phyloP scores from a whole-genome alignment of 495 filamentous ascomycete species.

The Trichoderma orchidacearum region DNA sequence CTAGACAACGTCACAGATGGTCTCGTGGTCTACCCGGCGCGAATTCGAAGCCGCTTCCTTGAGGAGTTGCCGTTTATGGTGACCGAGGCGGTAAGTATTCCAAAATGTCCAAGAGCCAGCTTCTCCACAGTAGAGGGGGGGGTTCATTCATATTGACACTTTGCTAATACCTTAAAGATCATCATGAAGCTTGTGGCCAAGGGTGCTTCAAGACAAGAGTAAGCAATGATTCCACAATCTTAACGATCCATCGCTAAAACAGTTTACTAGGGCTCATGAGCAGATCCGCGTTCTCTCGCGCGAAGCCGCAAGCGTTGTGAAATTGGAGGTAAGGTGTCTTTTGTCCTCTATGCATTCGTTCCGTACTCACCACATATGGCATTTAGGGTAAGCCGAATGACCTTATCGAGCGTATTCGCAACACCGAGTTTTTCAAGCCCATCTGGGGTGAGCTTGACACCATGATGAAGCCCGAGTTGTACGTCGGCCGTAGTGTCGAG shows the following conservation, averaged over 20 bases:
- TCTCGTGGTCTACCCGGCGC: constrained; percentile 73
- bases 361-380: neutral
- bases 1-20: constrained; percentile 76
- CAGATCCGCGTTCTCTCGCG: constrained; percentile 81
- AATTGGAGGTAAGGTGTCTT: constrained; percentile 30
- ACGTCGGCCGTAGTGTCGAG: constrained; percentile 42
- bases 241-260: neutral
- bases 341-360: neutral
- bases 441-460: constrained; percentile 61
- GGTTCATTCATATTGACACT: neutral
- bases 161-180: constrained; percentile 33
- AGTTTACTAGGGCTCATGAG: constrained; percentile 55
- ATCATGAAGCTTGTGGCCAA: constrained; percentile 75
- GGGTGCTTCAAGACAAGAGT: constrained; percentile 67
- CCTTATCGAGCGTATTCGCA: constrained; percentile 67
- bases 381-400: constrained; percentile 66
- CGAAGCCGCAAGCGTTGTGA: constrained; percentile 68
- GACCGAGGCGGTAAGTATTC: constrained; percentile 35
- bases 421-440: constrained; percentile 66
- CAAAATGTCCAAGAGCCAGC: neutral
- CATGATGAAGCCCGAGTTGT: constrained; percentile 58
- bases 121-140: neutral
- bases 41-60: constrained; percentile 54
- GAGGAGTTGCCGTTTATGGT: constrained; percentile 87
- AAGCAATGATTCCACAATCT: neutral